These are phyloP conservation scores for Cinchona pubescens DNA, from an alignment of 257 asterid genomes.

Conservation along the genomic window DNA sequence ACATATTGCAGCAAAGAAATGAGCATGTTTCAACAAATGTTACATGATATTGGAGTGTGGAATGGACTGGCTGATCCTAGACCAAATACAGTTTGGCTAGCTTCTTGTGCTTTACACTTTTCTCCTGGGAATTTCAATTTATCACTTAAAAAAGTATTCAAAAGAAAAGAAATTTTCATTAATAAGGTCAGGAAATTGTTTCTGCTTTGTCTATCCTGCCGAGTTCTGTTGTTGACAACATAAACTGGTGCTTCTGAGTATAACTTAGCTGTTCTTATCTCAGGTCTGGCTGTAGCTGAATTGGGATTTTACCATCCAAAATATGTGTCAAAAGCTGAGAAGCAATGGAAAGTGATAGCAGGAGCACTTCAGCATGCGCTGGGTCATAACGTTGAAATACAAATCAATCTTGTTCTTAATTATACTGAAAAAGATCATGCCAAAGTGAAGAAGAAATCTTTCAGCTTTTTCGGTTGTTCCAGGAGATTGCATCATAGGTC, in stretches of 20 bases:
- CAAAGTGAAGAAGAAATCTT: constrained; percentile 40
- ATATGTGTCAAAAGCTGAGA: constrained; percentile 68
- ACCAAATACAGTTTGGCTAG: neutral
- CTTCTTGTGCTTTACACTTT: neutral
- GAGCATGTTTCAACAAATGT: no score
- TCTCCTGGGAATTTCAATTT: neutral
- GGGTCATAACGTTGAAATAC: constrained; percentile 71
- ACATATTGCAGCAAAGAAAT: neutral
- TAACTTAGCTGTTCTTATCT: constrained; percentile 1
- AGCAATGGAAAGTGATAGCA: constrained; percentile 80
- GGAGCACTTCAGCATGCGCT: constrained; percentile 68
- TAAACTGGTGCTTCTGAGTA: neutral
- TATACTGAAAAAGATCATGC: constrained; percentile 22
- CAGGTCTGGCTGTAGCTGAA: constrained; percentile 76
- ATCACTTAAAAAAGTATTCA: no score
- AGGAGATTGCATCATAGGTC: constrained; percentile 47
- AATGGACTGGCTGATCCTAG: no score
- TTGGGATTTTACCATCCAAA: constrained; percentile 65
- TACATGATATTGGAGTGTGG: neutral
- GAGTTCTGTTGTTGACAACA: neutral
- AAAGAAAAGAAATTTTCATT: neutral
- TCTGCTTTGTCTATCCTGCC: neutral
- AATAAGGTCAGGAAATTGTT: neutral
- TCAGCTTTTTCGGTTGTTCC: constrained; percentile 64
- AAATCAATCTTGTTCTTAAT: constrained; percentile 46